Conservation (phyloP, 495 filamentous ascomycete genomes). For the Ascobolus immersus region DNA sequence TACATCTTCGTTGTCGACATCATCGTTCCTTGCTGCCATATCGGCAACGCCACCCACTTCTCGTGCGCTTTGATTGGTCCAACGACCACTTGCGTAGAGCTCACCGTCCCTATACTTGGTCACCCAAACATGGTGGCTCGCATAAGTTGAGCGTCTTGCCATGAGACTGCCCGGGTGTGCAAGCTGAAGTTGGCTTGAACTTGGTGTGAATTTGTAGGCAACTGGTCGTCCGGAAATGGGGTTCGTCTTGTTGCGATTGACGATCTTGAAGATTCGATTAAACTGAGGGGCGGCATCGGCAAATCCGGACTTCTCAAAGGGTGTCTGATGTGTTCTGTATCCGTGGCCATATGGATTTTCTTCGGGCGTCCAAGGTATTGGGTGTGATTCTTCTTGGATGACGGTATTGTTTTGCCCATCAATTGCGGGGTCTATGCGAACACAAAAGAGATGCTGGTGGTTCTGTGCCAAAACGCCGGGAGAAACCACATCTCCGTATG, state of each 20-base stretch:
- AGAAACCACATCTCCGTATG: slow-evolving; percentile 25
- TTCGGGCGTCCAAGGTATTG: slow-evolving; percentile 18
- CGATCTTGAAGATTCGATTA: slow-evolving; percentile 24
- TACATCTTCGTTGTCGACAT: slow-evolving; percentile 23
- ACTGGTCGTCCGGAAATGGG: slow-evolving; percentile 17
- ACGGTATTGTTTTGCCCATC: slow-evolving; percentile 27
- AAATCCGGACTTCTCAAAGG: slow-evolving; percentile 21
- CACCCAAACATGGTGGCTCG: slow-evolving; percentile 18
- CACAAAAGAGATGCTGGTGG: slow-evolving; percentile 29
- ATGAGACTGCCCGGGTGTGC: slow-evolving; percentile 18
- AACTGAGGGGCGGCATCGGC: slow-evolving; percentile 24
- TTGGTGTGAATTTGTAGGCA: slow-evolving; percentile 17
- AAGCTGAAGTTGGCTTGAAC: slow-evolving; percentile 16
- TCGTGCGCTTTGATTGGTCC: slow-evolving; percentile 21
- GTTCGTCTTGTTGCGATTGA: slow-evolving; percentile 23
- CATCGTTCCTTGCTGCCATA: slow-evolving; percentile 19
- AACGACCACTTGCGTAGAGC: slow-evolving; percentile 19
- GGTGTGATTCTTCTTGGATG: slow-evolving; percentile 24
- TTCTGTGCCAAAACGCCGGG: slow-evolving; percentile 25
- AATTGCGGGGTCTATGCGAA: slow-evolving; percentile 29
- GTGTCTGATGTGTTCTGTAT: slow-evolving; percentile 23
- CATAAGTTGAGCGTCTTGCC: slow-evolving; percentile 18
- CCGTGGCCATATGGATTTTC: slow-evolving; percentile 25
- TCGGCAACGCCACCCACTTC: slow-evolving; percentile 21
- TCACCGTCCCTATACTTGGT: slow-evolving; percentile 19